Conservation (phyloP, 352 stramenopile genomes). For the Discostella stelligera region DNA sequence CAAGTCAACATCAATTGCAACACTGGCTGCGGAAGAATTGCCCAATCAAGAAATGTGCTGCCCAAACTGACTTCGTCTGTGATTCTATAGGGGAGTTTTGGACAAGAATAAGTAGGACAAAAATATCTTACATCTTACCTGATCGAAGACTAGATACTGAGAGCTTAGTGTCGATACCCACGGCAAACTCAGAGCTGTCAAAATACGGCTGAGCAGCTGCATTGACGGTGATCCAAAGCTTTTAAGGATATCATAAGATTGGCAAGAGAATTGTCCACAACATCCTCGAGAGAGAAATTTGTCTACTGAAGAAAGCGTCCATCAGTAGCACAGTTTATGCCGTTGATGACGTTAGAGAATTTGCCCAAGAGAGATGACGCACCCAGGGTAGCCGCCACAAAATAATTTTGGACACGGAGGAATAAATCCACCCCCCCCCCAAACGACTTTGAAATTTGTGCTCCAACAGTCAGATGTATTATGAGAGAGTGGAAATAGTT, state of each 20-base stretch:
- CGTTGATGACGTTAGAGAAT: slow-evolving; percentile 17
- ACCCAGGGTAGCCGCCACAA: slow-evolving; percentile 1
- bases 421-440: slow-evolving; percentile 8
- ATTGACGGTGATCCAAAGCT: slow-evolving; percentile 16
- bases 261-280: slow-evolving; percentile 13
- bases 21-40: neutral
- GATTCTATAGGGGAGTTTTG: neutral
- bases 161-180: slow-evolving; percentile 5
- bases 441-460: slow-evolving; percentile 20
- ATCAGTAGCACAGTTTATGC: slow-evolving; percentile 1
- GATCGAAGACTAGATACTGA: slow-evolving; percentile 8
- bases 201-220: slow-evolving; percentile 16
- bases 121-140: slow-evolving; percentile 1
- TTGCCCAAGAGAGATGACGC: slow-evolving; percentile 15
- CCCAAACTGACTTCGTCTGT: neutral
- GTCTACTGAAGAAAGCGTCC: slow-evolving; percentile 7
- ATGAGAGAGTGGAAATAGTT: too few species aligned
- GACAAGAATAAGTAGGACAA: neutral
- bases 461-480: slow-evolving; percentile 38
- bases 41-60: slow-evolving; percentile 2
- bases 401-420: slow-evolving; percentile 30
- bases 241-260: slow-evolving; percentile 16
- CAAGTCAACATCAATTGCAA: slow-evolving; percentile 6
- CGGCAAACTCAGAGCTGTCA: slow-evolving; percentile 17
- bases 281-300: slow-evolving; percentile 16